A percentile compares a stretch with the other conserved stretches of the same genome.
phyloP scores from a whole-genome alignment of 2,329 filamentous ascomycete species.

The Parastagonospora avenae region DNA sequence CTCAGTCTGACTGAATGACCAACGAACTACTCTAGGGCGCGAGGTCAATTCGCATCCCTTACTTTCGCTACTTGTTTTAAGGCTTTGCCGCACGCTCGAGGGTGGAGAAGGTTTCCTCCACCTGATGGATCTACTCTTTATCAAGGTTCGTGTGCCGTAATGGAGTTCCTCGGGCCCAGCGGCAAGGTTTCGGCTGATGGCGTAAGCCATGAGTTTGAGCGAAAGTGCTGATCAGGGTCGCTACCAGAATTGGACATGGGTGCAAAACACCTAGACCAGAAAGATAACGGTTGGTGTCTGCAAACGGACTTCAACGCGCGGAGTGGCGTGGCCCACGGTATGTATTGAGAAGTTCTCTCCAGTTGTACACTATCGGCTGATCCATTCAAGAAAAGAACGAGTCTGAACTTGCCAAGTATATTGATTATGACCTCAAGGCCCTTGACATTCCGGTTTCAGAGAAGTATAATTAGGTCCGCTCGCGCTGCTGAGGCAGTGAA shows the following conservation, averaged over 20 bases:
- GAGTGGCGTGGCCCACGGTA: background rate
- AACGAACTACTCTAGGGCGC: too few relatives aligned
- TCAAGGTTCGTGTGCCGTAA: too few relatives aligned
- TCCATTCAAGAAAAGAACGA: too few relatives aligned
- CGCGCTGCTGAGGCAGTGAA: background rate
- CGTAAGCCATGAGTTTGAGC: background rate
- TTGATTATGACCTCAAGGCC: background rate
- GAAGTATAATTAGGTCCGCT: too few relatives aligned
- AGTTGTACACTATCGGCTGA: too few relatives aligned
- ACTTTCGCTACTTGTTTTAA: too few relatives aligned
- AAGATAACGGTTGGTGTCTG: background rate
- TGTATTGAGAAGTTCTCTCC: too few relatives aligned
- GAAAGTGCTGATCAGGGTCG: background rate
- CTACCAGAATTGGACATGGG: background rate
- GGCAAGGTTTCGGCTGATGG: background rate
- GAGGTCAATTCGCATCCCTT: too few relatives aligned
- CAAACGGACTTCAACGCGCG: background rate
- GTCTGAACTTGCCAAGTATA: background rate
- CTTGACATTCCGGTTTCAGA: too few relatives aligned
- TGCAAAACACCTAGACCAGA: background rate
- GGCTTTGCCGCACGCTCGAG: too few relatives aligned
- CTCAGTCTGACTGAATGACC: too few relatives aligned
- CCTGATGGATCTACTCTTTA: background rate
- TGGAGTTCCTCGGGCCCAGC: background rate
- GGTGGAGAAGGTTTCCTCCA: background rate